Evolutionary conservation across 2,329 filamentous ascomycete genomes (phyloP).

Genomic region (Colletotrichum tropicicola): DNA sequence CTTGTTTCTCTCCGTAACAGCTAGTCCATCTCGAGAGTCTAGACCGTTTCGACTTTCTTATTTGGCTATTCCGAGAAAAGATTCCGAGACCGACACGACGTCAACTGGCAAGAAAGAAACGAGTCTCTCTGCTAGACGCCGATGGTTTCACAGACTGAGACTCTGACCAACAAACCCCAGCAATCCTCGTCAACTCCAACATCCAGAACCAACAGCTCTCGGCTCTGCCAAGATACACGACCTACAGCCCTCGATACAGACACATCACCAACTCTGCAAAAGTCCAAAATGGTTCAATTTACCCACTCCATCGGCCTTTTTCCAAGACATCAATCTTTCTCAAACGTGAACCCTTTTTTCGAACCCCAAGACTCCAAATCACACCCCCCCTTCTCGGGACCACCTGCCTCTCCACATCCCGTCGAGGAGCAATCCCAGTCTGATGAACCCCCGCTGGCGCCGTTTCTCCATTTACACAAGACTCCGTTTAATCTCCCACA

Average conservation of each 20-base stretch:
- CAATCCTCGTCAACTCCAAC: not conserved
- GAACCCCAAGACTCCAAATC: not conserved
- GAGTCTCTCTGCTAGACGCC: not conserved
- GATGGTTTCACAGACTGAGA: not conserved
- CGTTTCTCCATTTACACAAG: slow-evolving; percentile 8
- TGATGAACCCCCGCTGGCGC: not conserved
- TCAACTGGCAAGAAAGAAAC: not conserved
- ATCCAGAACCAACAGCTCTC: not conserved
- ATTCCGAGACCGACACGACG: not conserved
- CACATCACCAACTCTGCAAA: not conserved
- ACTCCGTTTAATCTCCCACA: slow-evolving; percentile 22
- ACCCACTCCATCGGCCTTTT: not conserved
- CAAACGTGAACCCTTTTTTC: slow-evolving; percentile 9
- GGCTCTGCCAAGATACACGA: not conserved
- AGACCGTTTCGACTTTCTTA: not conserved
- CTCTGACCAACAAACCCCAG: not conserved
- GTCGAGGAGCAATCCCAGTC: slow-evolving; percentile 17
- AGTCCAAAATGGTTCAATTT: not conserved
- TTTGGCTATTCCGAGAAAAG: not conserved
- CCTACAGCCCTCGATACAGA: not conserved
- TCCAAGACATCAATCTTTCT: not conserved
- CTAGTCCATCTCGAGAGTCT: not conserved
- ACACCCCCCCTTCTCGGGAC: not conserved
- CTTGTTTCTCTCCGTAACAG: not conserved
- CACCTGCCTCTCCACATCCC: slow-evolving; percentile 13